Evolutionary conservation across 257 asterid genomes (phyloP).

Genomic region (Sherardia arvensis): DNA sequence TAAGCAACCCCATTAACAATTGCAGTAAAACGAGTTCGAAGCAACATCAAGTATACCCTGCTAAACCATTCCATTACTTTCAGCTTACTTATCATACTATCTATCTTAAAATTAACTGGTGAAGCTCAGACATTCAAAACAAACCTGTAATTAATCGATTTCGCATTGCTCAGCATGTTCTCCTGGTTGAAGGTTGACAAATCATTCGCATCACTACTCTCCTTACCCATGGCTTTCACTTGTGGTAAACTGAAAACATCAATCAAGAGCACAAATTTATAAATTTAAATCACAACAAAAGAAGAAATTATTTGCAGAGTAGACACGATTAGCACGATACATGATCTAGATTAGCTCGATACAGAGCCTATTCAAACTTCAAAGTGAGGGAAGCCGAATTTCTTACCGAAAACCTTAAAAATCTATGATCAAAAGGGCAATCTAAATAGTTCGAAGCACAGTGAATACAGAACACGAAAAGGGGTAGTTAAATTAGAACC

Average conservation of each 20-base stretch:
- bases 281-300: background rate
- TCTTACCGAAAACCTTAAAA: background rate
- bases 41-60: background rate
- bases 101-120: background rate
- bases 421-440: background rate
- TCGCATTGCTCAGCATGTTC: conserved; percentile 62
- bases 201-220: conserved; percentile 42
- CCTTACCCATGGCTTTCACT: conserved; percentile 40
- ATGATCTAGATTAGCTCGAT: background rate
- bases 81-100: background rate
- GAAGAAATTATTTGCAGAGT: no score
- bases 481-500: background rate
- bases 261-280: background rate
- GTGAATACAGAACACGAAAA: background rate
- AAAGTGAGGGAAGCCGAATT: background rate
- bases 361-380: background rate
- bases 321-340: background rate
- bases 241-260: conserved; percentile 6
- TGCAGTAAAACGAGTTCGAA: background rate
- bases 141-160: conserved; percentile 61
- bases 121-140: background rate
- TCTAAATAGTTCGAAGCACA: background rate
- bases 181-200: conserved; percentile 62
- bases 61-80: background rate
- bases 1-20: background rate